Percentiles rank a stretch among this genome's conserved stretches.
Evolutionary conservation across 129 eudicot genomes (phyloP).

Genomic region (Ambrosia artemisiifolia): DNA sequence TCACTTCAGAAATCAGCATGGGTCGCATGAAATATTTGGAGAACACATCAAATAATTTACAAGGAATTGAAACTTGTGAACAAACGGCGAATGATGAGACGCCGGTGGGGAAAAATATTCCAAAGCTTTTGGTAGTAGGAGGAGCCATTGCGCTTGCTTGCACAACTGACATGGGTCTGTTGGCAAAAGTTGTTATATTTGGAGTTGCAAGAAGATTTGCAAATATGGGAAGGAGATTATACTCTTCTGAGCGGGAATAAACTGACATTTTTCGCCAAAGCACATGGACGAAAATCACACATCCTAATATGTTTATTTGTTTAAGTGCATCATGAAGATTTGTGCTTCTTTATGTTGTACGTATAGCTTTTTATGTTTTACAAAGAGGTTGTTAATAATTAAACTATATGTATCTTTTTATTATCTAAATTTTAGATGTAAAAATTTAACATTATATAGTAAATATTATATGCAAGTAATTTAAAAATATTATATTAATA

Average conservation of each 20-base stretch:
- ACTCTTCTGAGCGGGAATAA: conserved; percentile 4
- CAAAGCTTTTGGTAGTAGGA: conserved; percentile 59
- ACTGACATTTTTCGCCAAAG: no score
- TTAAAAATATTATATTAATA: no score
- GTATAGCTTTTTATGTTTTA: no score
- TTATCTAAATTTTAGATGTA: no score
- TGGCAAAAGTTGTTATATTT: conserved; percentile 50
- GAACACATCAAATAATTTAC: conserved; percentile 22
- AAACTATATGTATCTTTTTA: no score
- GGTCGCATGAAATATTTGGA: conserved; percentile 40
- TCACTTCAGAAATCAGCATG: conserved; percentile 42
- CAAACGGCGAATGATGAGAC: conserved; percentile 34
- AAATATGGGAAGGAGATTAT: conserved; percentile 54
- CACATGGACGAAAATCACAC: no score
- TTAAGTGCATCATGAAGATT: no score
- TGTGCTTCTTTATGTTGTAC: no score
- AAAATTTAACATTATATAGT: no score
- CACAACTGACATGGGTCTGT: conserved; percentile 67
- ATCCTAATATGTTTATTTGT: no score
- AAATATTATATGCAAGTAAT: no score
- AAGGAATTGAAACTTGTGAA: conserved; percentile 29
- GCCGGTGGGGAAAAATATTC: conserved; percentile 49
- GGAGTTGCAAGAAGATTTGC: conserved; percentile 53
- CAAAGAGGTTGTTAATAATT: no score
- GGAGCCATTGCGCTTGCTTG: conserved; percentile 91